Percentiles rank a stretch among this genome's conserved stretches.
Evolutionary conservation across 2,329 filamentous ascomycete species (phyloP).

Genomic region (Phialophora verrucosa): DNA sequence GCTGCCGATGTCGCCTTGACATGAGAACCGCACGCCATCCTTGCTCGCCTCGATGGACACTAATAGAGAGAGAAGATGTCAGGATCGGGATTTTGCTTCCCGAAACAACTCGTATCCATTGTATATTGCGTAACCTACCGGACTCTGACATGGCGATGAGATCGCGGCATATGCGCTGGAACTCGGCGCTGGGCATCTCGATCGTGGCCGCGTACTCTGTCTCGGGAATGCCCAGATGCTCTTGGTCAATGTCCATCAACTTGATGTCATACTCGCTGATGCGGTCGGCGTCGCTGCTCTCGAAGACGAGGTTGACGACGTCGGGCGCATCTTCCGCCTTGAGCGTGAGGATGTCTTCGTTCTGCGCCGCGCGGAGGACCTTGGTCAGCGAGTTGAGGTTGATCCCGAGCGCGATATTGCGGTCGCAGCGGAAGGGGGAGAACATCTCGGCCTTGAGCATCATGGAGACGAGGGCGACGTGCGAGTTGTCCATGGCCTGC

Average conservation of each 20-base stretch:
- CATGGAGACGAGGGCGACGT: constrained; percentile 99
- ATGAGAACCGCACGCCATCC: constrained; percentile 94
- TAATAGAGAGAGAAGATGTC: constrained; percentile 46
- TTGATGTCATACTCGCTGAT: constrained; percentile 99
- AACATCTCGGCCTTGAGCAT: constrained; percentile 95
- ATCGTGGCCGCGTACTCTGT: constrained; percentile 97
- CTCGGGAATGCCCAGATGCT: constrained; percentile 97
- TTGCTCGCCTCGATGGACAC: constrained; percentile 96
- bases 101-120: neutral
- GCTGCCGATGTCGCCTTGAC: constrained; percentile 93
- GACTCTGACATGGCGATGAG: constrained; percentile 92
- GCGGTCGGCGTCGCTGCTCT: constrained; percentile 84
- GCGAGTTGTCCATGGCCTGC: constrained; percentile 99
- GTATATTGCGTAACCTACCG: constrained; percentile 63
- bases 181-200: constrained; percentile 84
- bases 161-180: constrained; percentile 93
- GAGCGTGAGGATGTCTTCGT: constrained; percentile 91
- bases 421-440: constrained; percentile 94
- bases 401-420: constrained; percentile 97
- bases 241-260: constrained; percentile 99
- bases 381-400: constrained; percentile 97
- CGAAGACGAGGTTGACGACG: constrained; percentile 92
- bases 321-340: constrained; percentile 98
- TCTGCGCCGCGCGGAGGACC: constrained; percentile 91
- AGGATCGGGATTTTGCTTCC: neutral